phyloP scores from a whole-genome alignment of 192 early-diverging fungal genomes.

The Entomortierella parvispora region DNA sequence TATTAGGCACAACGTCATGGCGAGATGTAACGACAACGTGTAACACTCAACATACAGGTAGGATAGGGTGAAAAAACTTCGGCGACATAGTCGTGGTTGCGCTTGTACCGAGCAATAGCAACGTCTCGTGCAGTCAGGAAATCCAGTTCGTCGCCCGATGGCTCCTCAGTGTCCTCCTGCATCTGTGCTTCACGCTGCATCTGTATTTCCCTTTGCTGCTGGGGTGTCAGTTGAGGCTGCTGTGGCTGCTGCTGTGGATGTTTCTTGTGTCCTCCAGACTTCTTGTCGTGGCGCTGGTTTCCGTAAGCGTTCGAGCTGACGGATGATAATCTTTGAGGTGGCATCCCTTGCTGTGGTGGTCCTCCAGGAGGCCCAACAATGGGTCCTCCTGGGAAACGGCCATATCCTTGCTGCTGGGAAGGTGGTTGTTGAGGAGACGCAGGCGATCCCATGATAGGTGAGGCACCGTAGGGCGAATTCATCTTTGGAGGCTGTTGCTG shows the following conservation, averaged over 20 bases:
- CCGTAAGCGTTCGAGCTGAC: conserved; percentile 21
- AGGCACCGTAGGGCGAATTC: conserved; percentile 13
- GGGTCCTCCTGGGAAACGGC: conserved; percentile 21
- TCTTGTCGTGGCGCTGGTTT: conserved; percentile 43
- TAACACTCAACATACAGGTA: conserved; percentile 51
- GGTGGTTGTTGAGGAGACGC: conserved; percentile 35
- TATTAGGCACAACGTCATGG: conserved; percentile 29
- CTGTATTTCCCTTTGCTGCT: conserved; percentile 32
- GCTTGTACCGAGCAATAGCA: conserved; percentile 70
- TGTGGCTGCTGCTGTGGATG: conserved; percentile 33
- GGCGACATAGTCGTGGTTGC: conserved; percentile 71
- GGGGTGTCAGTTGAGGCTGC: conserved; percentile 35
- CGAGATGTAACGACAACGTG: conserved; percentile 40
- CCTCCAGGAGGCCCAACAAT: conserved; percentile 16
- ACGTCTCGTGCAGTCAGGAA: conserved; percentile 66
- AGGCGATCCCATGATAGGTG: conserved; percentile 16
- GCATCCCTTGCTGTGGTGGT: not conserved
- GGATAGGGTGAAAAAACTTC: conserved; percentile 74
- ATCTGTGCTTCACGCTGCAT: conserved; percentile 40
- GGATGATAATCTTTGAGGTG: conserved; percentile 29
- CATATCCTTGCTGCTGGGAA: conserved; percentile 6
- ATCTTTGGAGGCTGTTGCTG: conserved; percentile 25
- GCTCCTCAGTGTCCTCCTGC: conserved; percentile 65
- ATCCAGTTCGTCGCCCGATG: conserved; percentile 71
- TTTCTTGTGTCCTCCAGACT: conserved; percentile 46